These are phyloP conservation scores for Phytophthora hybrid DNA, from an alignment of 352 stramenopile genomes.

Conservation along the genomic window DNA sequence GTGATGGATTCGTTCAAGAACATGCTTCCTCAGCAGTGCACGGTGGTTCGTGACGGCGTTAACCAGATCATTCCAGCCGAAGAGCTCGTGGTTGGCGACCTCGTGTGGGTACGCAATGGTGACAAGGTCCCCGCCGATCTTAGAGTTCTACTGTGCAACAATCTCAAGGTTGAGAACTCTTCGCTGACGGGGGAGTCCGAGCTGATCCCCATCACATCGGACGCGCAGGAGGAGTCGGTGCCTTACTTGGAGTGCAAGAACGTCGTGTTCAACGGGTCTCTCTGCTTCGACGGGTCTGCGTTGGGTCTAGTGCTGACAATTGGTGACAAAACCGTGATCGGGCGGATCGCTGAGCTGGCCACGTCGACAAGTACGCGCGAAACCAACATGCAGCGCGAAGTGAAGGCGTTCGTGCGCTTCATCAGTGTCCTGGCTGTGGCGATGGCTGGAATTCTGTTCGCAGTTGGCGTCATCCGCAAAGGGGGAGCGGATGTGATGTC, in stretches of 20 bases:
- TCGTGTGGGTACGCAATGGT: constrained; percentile 60
- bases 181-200: constrained; percentile 71
- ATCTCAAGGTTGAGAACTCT: constrained; percentile 72
- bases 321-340: constrained; percentile 64
- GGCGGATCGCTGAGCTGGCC: constrained; percentile 56
- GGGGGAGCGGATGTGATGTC: constrained; percentile 43
- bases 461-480: constrained; percentile 46
- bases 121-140: constrained; percentile 66
- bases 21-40: constrained; percentile 54
- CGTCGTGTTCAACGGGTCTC: constrained; percentile 54
- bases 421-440: constrained; percentile 47
- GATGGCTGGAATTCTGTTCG: constrained; percentile 46
- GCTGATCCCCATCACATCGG: constrained; percentile 43
- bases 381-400: constrained; percentile 58
- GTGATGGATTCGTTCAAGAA: constrained; percentile 66
- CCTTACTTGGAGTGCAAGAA: constrained; percentile 56
- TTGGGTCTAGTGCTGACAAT: constrained; percentile 54
- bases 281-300: constrained; percentile 57
- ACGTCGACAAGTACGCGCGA: constrained; percentile 40
- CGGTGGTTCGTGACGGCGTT: constrained; percentile 54
- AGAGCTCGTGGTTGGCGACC: constrained; percentile 57
- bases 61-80: constrained; percentile 52
- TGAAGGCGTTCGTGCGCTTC: constrained; percentile 57
- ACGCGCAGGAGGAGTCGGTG: constrained; percentile 33
- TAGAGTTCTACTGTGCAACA: constrained; percentile 53